These are phyloP conservation scores for Wickerhamomyces xylosicus DNA, from an alignment of 805 yeast genomes.

Conservation along the genomic window DNA sequence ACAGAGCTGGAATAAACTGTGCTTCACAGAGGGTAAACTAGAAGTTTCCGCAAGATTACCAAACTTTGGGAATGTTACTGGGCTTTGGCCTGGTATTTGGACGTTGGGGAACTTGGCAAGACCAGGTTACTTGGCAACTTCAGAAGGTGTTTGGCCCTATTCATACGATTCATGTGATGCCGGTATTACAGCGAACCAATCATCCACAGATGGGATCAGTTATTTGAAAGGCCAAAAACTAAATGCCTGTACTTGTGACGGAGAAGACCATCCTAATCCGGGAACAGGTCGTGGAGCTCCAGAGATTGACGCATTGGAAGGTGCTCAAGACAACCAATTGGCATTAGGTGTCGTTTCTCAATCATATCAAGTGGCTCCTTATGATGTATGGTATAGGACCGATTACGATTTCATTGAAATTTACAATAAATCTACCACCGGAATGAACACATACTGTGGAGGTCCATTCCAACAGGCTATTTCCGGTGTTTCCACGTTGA, in stretches of 20 bases:
- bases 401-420: constrained; percentile 36
- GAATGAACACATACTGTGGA: constrained; percentile 37
- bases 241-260: constrained; percentile 33
- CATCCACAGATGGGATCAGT: constrained; percentile 36
- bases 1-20: constrained; percentile 37
- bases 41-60: constrained; percentile 34
- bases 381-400: constrained; percentile 42
- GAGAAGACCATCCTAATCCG: constrained; percentile 35
- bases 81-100: constrained; percentile 45
- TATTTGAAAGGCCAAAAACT: constrained; percentile 36
- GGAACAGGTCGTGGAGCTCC: constrained; percentile 43
- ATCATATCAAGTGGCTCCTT: constrained; percentile 41
- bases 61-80: constrained; percentile 29
- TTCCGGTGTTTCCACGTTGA: constrained; percentile 34
- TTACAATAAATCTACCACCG: constrained; percentile 28
- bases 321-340: constrained; percentile 24
- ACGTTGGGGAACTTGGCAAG: constrained; percentile 38
- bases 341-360: constrained; percentile 36
- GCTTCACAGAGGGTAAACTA: constrained; percentile 33
- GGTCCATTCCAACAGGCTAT: constrained; percentile 43
- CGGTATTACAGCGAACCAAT: constrained; percentile 39
- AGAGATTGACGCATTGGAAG: constrained; percentile 40
- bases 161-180: constrained; percentile 38
- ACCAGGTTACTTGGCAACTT: constrained; percentile 36
- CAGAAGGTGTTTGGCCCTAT: constrained; percentile 44